Evolutionary conservation across 2,329 filamentous ascomycete species (phyloP).

Genomic region (Ceratocystis cacaofunesta): DNA sequence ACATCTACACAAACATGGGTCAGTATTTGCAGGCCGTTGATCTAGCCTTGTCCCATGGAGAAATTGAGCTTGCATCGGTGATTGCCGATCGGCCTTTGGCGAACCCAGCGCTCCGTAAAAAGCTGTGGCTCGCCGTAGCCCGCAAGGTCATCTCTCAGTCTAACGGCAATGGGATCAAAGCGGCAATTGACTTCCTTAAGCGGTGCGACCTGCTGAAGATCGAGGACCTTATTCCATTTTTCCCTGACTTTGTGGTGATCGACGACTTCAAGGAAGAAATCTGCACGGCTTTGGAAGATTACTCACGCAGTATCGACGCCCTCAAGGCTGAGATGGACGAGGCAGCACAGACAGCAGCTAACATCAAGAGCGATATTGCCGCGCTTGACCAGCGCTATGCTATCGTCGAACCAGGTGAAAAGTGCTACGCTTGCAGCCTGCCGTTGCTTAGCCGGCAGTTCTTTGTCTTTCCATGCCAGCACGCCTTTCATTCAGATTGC

Average conservation of each 20-base stretch:
- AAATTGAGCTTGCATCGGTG: conserved; percentile 75
- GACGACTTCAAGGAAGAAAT: conserved; percentile 99
- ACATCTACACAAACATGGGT: conserved; percentile 94
- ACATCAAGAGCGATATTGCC: conserved; percentile 82
- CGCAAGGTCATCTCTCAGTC: conserved; percentile 82
- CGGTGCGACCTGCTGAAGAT: conserved; percentile 85
- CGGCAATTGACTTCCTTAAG: conserved; percentile 83
- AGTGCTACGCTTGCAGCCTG: conserved; percentile 76
- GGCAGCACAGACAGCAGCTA: conserved; percentile 68
- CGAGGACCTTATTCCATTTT: conserved; percentile 94
- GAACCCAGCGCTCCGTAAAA: conserved; percentile 69
- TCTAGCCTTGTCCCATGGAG: conserved; percentile 74
- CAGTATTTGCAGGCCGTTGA: conserved; percentile 90
- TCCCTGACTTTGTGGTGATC: conserved; percentile 95
- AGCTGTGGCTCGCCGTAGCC: conserved; percentile 88
- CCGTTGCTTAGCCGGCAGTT: conserved; percentile 84
- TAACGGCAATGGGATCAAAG: conserved; percentile 59
- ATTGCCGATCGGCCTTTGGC: conserved; percentile 77
- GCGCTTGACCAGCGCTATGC: conserved; percentile 79
- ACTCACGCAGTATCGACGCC: conserved; percentile 75
- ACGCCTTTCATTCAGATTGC: conserved; percentile 94
- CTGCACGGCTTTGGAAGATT: conserved; percentile 82
- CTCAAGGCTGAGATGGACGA: conserved; percentile 94
- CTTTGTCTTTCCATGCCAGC: conserved; percentile 97
- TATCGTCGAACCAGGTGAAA: conserved; percentile 90